Evolutionary conservation across 805 yeast species (phyloP).

Genomic region (Ogataea polymorpha): DNA sequence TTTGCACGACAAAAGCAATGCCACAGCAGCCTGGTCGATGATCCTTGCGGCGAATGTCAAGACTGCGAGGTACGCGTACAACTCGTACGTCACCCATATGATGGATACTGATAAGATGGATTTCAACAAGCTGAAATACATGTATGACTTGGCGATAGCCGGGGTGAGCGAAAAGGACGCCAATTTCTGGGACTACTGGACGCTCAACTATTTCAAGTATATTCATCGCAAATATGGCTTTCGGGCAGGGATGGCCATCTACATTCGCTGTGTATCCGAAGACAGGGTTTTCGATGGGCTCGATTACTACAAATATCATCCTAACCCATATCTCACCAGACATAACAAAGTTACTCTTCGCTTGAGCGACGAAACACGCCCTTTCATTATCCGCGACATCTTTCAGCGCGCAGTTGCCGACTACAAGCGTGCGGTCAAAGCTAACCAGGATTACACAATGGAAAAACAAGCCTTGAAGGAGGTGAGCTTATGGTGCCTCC

Average conservation of each 20-base stretch:
- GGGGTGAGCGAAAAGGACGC: conserved; percentile 14
- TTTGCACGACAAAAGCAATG: conserved; percentile 15
- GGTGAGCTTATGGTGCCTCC: conserved; percentile 26
- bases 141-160: conserved; percentile 19
- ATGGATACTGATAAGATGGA: conserved; percentile 23
- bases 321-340: conserved; percentile 31
- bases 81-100: conserved; percentile 30
- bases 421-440: conserved; percentile 14
- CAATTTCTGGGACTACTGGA: conserved; percentile 32
- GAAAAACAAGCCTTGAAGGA: conserved; percentile 12
- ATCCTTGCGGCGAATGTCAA: conserved; percentile 15
- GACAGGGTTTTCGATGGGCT: conserved; percentile 15
- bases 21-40: conserved; percentile 30
- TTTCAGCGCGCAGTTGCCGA: conserved; percentile 23
- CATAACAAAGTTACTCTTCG: conserved; percentile 22
- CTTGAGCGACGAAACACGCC: conserved; percentile 13
- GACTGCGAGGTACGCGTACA: conserved; percentile 26
- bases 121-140: conserved; percentile 22
- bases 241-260: conserved; percentile 23
- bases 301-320: conserved; percentile 12
- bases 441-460: conserved; percentile 7
- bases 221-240: conserved; percentile 26
- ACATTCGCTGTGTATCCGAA: conserved; percentile 11
- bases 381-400: conserved; percentile 27
- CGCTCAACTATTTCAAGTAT: conserved; percentile 31